phyloP scores from a whole-genome alignment of 371 early-diverging fungal species.

The Mortierella sp. region DNA sequence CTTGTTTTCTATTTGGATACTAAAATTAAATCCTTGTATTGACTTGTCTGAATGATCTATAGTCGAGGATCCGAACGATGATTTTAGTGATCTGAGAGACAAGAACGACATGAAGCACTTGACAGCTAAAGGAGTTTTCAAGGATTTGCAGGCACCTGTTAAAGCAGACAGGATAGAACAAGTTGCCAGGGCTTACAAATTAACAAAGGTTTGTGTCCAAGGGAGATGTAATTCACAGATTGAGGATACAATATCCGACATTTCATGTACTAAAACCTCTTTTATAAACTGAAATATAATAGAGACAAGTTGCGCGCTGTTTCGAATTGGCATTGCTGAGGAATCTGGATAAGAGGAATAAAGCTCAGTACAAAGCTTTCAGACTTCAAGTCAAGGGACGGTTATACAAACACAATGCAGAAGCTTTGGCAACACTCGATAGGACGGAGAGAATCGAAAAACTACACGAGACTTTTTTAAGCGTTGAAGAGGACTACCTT shows the following conservation, averaged over 20 bases:
- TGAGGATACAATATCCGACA: neutral
- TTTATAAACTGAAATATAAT: neutral
- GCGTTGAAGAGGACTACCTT: constrained; percentile 85
- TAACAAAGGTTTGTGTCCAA: constrained; percentile 64
- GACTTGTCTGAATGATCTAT: constrained; percentile 1
- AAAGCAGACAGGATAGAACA: constrained; percentile 58
- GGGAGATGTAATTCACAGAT: constrained; percentile 32
- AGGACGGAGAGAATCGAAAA: constrained; percentile 75
- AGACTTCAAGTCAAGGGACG: constrained; percentile 87
- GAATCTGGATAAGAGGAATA: constrained; percentile 66
- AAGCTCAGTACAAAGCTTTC: constrained; percentile 66
- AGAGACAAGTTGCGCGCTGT: constrained; percentile 85
- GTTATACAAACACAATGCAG: constrained; percentile 79
- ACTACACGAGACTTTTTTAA: constrained; percentile 78
- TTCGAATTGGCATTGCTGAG: constrained; percentile 81
- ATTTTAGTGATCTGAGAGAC: constrained; percentile 89
- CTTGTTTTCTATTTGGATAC: neutral
- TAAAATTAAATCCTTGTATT: neutral
- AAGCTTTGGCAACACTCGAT: constrained; percentile 65
- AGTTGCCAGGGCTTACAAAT: constrained; percentile 65
- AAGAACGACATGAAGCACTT: constrained; percentile 82
- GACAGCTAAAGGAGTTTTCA: constrained; percentile 68
- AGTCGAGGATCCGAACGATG: constrained; percentile 95
- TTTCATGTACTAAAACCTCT: neutral
- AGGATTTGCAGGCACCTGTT: constrained; percentile 72